Evolutionary conservation across 495 filamentous ascomycete species (phyloP).

Genomic region (Lentithecium fluviatile): DNA sequence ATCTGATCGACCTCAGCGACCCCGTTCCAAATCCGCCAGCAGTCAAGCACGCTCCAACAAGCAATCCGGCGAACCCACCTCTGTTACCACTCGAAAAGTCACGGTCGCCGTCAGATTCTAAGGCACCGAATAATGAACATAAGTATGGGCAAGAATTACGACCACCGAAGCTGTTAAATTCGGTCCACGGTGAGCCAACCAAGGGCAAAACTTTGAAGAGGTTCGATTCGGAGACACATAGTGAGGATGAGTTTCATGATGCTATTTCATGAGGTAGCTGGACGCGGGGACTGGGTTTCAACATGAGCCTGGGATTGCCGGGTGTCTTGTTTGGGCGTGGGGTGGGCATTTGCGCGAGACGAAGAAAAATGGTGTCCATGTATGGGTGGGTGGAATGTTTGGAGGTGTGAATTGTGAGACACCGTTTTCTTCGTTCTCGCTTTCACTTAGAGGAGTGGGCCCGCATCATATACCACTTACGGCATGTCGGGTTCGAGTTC

Average conservation of each 20-base stretch:
- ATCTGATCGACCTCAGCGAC: slow-evolving; percentile 48
- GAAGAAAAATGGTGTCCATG: too few species aligned
- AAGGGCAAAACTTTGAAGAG: slow-evolving; percentile 42
- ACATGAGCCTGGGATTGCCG: too few species aligned
- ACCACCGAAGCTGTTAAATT: slow-evolving; percentile 30
- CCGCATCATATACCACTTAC: too few species aligned
- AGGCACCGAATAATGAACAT: neutral
- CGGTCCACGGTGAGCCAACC: slow-evolving; percentile 6
- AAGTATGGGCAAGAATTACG: slow-evolving; percentile 14
- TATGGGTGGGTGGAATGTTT: too few species aligned
- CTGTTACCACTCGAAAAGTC: neutral
- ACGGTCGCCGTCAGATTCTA: neutral
- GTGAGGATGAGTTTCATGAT: slow-evolving; percentile 60
- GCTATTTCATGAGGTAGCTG: slow-evolving; percentile 44
- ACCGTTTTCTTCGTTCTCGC: too few species aligned
- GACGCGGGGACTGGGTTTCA: too few species aligned
- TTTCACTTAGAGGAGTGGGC: too few species aligned
- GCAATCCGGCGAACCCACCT: neutral
- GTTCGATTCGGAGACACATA: slow-evolving; percentile 51
- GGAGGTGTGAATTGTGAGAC: too few species aligned
- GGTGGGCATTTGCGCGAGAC: too few species aligned
- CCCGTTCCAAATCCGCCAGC: slow-evolving; percentile 14
- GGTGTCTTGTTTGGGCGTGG: too few species aligned
- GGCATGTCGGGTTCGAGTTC: too few species aligned
- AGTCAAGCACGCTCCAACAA: neutral